Percentiles rank a stretch among this genome's conserved stretches.
Conservation (phyloP, 2,329 filamentous ascomycete genomes). For the Trichoderma polysporum region DNA sequence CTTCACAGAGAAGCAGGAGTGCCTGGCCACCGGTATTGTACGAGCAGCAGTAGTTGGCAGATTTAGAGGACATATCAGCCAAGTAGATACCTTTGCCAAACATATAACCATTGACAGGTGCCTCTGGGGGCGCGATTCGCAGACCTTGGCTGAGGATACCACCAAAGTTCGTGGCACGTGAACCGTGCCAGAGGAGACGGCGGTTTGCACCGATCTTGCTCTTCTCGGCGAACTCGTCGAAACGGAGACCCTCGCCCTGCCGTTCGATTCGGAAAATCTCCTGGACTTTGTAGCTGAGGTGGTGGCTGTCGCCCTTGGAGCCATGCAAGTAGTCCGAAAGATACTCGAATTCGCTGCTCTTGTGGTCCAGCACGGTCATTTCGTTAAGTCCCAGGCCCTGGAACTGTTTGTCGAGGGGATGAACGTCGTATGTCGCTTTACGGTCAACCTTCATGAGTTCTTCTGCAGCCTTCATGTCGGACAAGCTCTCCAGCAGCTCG, state of each 20-base stretch:
- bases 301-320: slow-evolving; percentile 67
- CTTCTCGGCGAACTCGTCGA: slow-evolving; percentile 56
- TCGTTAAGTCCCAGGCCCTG: slow-evolving; percentile 69
- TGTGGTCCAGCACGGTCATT: slow-evolving; percentile 66
- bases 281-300: slow-evolving; percentile 58
- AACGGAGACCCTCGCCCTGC: slow-evolving; percentile 67
- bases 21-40: slow-evolving; percentile 65
- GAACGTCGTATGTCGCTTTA: slow-evolving; percentile 50
- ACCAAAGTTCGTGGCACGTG: slow-evolving; percentile 78
- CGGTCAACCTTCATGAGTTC: slow-evolving; percentile 70
- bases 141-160: slow-evolving; percentile 86
- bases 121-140: slow-evolving; percentile 84
- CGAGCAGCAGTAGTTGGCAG: slow-evolving; percentile 71
- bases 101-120: slow-evolving; percentile 79
- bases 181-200: slow-evolving; percentile 85
- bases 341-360: slow-evolving; percentile 61
- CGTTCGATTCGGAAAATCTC: slow-evolving; percentile 84
- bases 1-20: slow-evolving; percentile 79
- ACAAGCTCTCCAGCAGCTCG: slow-evolving; percentile 75
- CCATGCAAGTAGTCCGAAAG: slow-evolving; percentile 66
- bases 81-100: slow-evolving; percentile 90
- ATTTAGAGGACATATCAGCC: slow-evolving; percentile 81
- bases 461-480: slow-evolving; percentile 80
- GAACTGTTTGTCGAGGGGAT: slow-evolving; percentile 72
- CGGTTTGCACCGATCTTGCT: slow-evolving; percentile 61